These are phyloP conservation scores for Coprinellus aureogranulatus DNA, from an alignment of 768 basidiomycete genomes.

Conservation along the genomic window DNA sequence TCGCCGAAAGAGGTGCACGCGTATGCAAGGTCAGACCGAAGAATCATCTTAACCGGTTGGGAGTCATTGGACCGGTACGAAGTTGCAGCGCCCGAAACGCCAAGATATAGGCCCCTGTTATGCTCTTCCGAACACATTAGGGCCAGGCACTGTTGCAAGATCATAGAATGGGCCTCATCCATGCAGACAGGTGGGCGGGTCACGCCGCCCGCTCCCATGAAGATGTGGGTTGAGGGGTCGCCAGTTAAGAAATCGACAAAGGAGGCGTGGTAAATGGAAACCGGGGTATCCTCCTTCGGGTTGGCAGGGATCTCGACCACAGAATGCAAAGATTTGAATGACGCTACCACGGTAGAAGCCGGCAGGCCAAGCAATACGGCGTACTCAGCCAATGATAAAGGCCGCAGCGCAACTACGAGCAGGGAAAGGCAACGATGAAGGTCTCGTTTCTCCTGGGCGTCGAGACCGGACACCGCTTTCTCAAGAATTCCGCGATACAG, in stretches of 20 bases:
- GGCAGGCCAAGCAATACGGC: background rate
- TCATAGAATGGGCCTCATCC: background rate
- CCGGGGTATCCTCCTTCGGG: background rate
- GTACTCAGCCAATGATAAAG: background rate
- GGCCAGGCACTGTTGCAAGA: too few species aligned
- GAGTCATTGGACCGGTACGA: background rate
- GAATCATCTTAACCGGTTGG: background rate
- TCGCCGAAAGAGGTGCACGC: slow-evolving; percentile 1
- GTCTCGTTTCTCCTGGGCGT: background rate
- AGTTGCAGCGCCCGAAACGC: background rate
- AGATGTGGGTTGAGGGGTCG: too few species aligned
- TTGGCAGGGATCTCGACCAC: background rate
- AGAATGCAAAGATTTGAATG: background rate
- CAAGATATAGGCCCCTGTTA: background rate
- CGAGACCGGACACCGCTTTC: background rate
- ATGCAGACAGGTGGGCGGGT: too few species aligned
- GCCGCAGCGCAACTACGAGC: background rate
- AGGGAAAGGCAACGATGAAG: background rate
- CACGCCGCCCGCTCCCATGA: too few species aligned
- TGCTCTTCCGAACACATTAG: too few species aligned
- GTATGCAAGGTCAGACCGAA: slow-evolving; percentile 1
- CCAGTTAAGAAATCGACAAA: slow-evolving; percentile 1
- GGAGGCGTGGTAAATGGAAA: slow-evolving; percentile 3
- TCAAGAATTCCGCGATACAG: background rate
- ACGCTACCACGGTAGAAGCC: background rate